These are phyloP conservation scores for Yamadazyma kanchanaburiensis DNA, from an alignment of 1,139 yeast genomes.

Conservation along the genomic window DNA sequence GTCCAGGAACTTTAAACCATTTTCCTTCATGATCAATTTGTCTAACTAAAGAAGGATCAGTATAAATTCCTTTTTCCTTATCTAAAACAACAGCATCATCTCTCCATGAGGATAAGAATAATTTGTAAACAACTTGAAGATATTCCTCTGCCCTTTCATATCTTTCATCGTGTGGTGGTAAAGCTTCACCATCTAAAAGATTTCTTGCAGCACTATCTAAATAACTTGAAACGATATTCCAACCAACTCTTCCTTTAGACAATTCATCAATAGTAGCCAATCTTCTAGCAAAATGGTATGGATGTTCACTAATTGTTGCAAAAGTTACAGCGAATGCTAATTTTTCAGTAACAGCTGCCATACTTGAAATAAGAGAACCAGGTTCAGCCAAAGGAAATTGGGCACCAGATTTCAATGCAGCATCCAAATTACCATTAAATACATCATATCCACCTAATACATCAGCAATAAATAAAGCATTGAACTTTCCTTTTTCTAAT, in stretches of 20 bases:
- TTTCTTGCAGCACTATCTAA: conserved; percentile 41
- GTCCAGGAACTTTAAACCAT: conserved; percentile 43
- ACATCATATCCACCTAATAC: conserved; percentile 44
- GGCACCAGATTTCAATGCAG: conserved; percentile 38
- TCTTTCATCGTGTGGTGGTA: conserved; percentile 40
- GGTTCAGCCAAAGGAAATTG: conserved; percentile 45
- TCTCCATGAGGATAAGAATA: conserved; percentile 42
- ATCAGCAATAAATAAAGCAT: conserved; percentile 46
- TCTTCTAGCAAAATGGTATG: conserved; percentile 43
- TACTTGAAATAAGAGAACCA: conserved; percentile 35
- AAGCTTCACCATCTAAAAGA: conserved; percentile 26
- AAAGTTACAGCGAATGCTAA: conserved; percentile 41
- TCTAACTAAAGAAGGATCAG: conserved; percentile 39
- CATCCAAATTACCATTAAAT: conserved; percentile 29
- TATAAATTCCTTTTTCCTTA: conserved; percentile 27
- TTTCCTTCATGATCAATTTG: conserved; percentile 39
- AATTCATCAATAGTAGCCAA: conserved; percentile 41
- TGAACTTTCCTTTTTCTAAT: conserved; percentile 44
- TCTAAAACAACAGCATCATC: conserved; percentile 41
- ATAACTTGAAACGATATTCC: conserved; percentile 42
- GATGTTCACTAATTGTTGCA: conserved; percentile 42
- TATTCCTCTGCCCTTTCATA: conserved; percentile 42
- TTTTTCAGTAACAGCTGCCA: conserved; percentile 41
- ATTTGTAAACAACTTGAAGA: conserved; percentile 36
- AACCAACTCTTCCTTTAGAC: conserved; percentile 43